Evolutionary conservation across 805 yeast species (phyloP).

Genomic region (Saccharomycopsis capsularis): DNA sequence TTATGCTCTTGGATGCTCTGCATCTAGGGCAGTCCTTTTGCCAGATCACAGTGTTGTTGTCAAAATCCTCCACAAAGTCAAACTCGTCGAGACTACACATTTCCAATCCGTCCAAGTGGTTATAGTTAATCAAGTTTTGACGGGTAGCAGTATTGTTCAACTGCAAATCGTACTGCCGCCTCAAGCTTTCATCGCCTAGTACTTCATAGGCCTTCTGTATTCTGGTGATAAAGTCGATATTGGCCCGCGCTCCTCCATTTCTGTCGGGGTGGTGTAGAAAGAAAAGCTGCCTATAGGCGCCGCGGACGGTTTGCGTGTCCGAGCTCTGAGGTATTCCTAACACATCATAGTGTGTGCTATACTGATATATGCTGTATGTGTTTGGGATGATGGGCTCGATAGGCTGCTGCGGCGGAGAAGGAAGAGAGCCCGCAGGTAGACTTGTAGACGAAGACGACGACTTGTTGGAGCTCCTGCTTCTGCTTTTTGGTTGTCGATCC

Average conservation of each 20-base stretch:
- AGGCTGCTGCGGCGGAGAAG: too few relatives aligned
- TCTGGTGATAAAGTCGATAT: slow-evolving; percentile 31
- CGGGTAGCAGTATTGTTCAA: slow-evolving; percentile 31
- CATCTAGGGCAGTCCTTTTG: slow-evolving; percentile 63
- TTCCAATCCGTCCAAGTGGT: slow-evolving; percentile 58
- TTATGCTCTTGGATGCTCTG: slow-evolving; percentile 43
- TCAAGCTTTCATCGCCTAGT: slow-evolving; percentile 35
- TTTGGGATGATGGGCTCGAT: too few relatives aligned
- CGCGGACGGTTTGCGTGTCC: slow-evolving; percentile 38
- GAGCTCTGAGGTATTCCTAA: slow-evolving; percentile 44
- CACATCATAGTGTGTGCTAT: slow-evolving; percentile 40
- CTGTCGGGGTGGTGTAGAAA: slow-evolving; percentile 75
- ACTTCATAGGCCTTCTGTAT: slow-evolving; percentile 62
- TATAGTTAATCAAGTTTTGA: slow-evolving; percentile 34
- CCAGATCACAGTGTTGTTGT: slow-evolving; percentile 35
- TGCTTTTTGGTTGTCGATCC: too few relatives aligned
- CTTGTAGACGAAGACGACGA: too few relatives aligned
- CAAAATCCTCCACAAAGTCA: slow-evolving; percentile 31
- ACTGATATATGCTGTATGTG: neutral
- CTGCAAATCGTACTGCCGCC: slow-evolving; percentile 47
- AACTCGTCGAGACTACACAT: slow-evolving; percentile 59
- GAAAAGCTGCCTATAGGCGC: slow-evolving; percentile 57
- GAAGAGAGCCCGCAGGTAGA: too few relatives aligned
- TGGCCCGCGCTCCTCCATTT: slow-evolving; percentile 1
- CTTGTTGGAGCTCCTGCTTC: too few relatives aligned